A percentile compares a stretch with the other conserved stretches of the same genome.
Evolutionary conservation across 768 basidiomycete genomes (phyloP).

Genomic region (Mycena vitilis): DNA sequence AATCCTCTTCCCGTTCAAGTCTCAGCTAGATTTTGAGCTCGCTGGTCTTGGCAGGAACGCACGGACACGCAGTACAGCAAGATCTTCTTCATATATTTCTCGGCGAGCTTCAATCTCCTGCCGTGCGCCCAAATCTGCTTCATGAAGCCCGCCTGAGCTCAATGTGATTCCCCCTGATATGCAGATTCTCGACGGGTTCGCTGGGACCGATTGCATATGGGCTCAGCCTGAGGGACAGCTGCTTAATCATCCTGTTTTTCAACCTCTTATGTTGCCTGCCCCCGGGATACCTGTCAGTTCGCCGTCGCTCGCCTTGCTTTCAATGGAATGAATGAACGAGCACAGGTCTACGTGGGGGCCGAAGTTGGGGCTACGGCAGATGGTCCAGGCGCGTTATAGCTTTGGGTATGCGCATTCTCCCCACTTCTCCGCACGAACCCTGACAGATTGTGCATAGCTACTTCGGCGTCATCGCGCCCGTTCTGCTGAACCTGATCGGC

Average conservation of each 20-base stretch:
- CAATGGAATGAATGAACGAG: not conserved
- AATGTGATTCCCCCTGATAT: not conserved
- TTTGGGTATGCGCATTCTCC: constrained; percentile 45
- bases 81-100: constrained; percentile 84
- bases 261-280: constrained; percentile 68
- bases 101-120: constrained; percentile 77
- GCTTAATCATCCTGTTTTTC: constrained; percentile 75
- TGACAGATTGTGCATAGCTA: constrained; percentile 51
- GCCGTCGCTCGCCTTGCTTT: not conserved
- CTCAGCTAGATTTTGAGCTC: not conserved
- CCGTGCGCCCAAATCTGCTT: constrained; percentile 45
- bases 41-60: constrained; percentile 51
- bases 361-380: constrained; percentile 86
- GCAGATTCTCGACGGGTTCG: constrained; percentile 74
- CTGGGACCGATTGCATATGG: constrained; percentile 72
- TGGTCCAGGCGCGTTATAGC: constrained; percentile 72
- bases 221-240: constrained; percentile 71
- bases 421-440: not conserved
- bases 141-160: not conserved
- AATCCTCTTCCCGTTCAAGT: not conserved
- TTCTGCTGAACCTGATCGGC: constrained; percentile 70
- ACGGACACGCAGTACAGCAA: constrained; percentile 72
- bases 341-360: constrained; percentile 79
- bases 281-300: constrained; percentile 70
- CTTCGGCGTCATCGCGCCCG: constrained; percentile 72